Conservation (phyloP, 768 basidiomycete species). For the Suillus lakei region DNA sequence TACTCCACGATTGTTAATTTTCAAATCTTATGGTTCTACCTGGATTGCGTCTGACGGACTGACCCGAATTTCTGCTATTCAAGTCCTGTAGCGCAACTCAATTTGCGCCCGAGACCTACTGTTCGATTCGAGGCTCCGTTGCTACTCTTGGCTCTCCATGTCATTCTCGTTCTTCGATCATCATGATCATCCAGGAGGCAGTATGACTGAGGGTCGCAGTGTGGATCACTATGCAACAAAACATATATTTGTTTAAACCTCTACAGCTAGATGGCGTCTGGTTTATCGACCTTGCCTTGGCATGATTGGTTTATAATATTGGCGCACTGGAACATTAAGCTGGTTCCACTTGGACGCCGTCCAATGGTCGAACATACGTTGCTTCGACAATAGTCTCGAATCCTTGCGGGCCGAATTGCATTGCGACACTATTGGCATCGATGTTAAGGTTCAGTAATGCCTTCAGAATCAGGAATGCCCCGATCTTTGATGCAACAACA, state of each 20-base stretch:
- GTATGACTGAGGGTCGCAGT: not conserved
- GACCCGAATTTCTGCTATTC: not conserved
- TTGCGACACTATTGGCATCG: slow-evolving; percentile 42
- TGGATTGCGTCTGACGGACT: not conserved
- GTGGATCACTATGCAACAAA: not conserved
- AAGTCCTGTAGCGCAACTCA: not conserved
- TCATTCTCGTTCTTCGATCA: not conserved
- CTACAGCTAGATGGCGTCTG: too few relatives aligned
- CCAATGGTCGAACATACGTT: slow-evolving; percentile 46
- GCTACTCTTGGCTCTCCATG: not conserved
- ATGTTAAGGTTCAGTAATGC: slow-evolving; percentile 56
- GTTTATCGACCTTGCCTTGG: not conserved
- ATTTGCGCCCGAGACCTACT: not conserved
- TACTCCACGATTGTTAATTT: not conserved
- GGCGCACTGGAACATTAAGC: slow-evolving; percentile 9
- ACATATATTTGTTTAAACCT: not conserved
- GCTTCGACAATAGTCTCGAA: slow-evolving; percentile 62
- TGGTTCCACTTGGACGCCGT: slow-evolving; percentile 53
- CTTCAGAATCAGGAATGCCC: slow-evolving; percentile 71
- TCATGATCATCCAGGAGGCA: not conserved
- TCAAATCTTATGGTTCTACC: not conserved
- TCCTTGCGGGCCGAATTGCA: slow-evolving; percentile 29
- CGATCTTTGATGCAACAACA: slow-evolving; percentile 72
- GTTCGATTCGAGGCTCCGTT: not conserved
- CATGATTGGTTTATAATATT: not conserved